These are phyloP conservation scores for Dioszegia crocea DNA, from an alignment of 768 basidiomycete genomes.

Conservation along the genomic window DNA sequence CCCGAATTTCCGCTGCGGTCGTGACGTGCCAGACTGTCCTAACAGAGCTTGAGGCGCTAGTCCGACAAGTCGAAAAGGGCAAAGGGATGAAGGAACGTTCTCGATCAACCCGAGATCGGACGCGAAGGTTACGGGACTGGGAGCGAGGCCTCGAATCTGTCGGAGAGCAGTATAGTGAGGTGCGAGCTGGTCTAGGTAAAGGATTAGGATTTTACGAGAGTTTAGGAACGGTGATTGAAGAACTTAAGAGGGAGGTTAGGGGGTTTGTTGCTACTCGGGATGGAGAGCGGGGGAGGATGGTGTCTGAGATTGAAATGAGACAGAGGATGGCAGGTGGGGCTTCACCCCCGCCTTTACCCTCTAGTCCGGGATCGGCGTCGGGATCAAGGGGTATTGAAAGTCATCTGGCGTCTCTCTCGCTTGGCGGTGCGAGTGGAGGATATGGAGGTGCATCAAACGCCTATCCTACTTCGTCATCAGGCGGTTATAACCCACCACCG, in stretches of 20 bases:
- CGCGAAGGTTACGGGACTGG: constrained; percentile 71
- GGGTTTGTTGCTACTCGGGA: constrained; percentile 63
- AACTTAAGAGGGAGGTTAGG: constrained; percentile 60
- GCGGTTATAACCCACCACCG: constrained; percentile 18
- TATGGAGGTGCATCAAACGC: neutral
- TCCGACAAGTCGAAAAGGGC: constrained; percentile 68
- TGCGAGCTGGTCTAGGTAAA: constrained; percentile 78
- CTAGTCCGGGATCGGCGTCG: constrained; percentile 19
- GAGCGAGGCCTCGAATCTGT: constrained; percentile 68
- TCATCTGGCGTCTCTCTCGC: constrained; percentile 25
- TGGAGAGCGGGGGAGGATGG: constrained; percentile 66
- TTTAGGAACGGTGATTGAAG: constrained; percentile 61
- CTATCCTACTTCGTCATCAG: constrained; percentile 12
- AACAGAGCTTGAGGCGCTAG: constrained; percentile 68
- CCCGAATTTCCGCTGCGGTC: constrained; percentile 70
- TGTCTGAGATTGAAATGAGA: constrained; percentile 67
- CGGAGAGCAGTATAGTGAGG: constrained; percentile 78
- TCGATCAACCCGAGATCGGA: constrained; percentile 74
- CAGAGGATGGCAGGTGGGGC: constrained; percentile 57
- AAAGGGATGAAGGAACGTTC: constrained; percentile 73
- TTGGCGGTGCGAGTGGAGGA: constrained; percentile 7
- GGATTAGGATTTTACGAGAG: constrained; percentile 86
- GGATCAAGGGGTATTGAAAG: constrained; percentile 37
- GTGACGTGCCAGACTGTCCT: constrained; percentile 69
- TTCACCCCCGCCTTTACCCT: constrained; percentile 41